phyloP scores from a whole-genome alignment of 2,329 filamentous ascomycete genomes.

The Westerdykella sp. region DNA sequence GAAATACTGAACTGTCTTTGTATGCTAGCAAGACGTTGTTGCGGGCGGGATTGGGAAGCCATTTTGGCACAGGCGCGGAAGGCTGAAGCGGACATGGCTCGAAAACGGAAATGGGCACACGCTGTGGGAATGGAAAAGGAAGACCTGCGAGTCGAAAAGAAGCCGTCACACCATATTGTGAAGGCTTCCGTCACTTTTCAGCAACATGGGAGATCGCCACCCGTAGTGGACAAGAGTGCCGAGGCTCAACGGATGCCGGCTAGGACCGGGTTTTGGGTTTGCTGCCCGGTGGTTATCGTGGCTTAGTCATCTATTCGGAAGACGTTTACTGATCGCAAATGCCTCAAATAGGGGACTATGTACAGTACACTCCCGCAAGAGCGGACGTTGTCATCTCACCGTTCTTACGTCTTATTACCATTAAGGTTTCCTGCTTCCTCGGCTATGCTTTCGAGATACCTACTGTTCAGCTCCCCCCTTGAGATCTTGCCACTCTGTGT shows the following conservation, averaged over 20 bases:
- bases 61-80: conserved; percentile 30
- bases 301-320: neutral
- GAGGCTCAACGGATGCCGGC: conserved; percentile 22
- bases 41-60: conserved; percentile 25
- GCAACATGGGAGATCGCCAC: conserved; percentile 11
- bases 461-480: no score
- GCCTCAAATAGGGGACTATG: no score
- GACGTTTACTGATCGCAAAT: neutral
- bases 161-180: conserved; percentile 31
- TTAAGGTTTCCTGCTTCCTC: no score
- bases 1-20: conserved; percentile 36
- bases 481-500: no score
- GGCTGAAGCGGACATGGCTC: conserved; percentile 26
- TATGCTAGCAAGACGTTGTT: conserved; percentile 32
- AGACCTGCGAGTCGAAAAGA: conserved; percentile 16
- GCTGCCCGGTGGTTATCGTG: neutral
- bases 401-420: no score
- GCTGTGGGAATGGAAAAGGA: neutral
- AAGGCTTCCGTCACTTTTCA: conserved; percentile 13
- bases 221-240: conserved; percentile 20
- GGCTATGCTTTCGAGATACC: no score
- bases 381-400: no score
- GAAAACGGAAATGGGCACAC: neutral
- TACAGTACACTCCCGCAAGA: neutral
- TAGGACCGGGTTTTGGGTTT: conserved; percentile 26